Base-by-base conservation (phyloP, 352 stramenopile genomes). In the Globisporangium heterothallicum region DNA sequence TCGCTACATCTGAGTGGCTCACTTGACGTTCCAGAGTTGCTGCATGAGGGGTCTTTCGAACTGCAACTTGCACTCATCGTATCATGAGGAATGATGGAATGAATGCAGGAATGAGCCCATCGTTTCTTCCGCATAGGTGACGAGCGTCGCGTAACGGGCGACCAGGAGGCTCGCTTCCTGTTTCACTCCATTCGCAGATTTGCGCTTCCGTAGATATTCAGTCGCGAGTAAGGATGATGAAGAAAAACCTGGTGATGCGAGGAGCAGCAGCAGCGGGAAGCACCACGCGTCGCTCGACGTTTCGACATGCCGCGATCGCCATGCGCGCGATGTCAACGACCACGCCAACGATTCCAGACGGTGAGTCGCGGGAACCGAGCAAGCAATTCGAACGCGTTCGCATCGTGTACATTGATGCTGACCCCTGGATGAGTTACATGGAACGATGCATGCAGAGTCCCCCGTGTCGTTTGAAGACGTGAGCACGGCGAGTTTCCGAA, bases 401-500 rank as follows among this genome's bases (percentile, higher is more conserved):
- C n/a, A n/a, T 24, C 22, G 9, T 24, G 25, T 16, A 36, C 19
- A 22, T 49, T 21, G 30, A 8, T 40, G 57, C 32, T 34, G 53
- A 42, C 53, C n/a, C n/a, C n/a, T n/a, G n/a, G 34, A 49, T 18
- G 21, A 26, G 32, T 24, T n/a, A 12, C 43, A 18, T 12, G 12
- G 34, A 22, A 3, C 45, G 7, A 16, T 36, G 42, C 13, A 7
- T 22, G 58, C 54, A 58, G 63, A 71, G 16, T 55, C 59, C 44
- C 58, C 80, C 1, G 89, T 98, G 22, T 93, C 74, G 34, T 98
- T 98, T 61, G 86, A 96, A 56, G 94, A 98, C 59, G 84, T 98
- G 13, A 97, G 84, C 51, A 94, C 92, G 0, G 94, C 94, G n/a
- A 89, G 86, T 29, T 97, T 95, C 54, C 87, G 90, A 42, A 98